Evolutionary conservation across 371 early-diverging fungal species (phyloP).

Genomic region (Syncephalastrum sp.): DNA sequence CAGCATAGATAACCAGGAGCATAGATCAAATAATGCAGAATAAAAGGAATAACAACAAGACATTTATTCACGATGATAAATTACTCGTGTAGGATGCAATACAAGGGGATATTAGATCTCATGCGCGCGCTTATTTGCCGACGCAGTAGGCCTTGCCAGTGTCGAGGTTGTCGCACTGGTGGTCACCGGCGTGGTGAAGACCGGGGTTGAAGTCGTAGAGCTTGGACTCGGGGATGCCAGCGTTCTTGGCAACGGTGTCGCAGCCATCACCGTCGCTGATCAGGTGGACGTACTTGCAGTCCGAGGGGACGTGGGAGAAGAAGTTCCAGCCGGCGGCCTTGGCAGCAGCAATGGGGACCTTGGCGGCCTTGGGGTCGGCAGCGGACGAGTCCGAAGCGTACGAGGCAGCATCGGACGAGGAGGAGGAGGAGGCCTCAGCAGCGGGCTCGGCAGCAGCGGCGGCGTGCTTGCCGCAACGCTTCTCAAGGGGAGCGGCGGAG

Average conservation of each 20-base stretch:
- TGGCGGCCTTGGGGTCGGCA: constrained; percentile 2
- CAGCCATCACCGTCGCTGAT: constrained; percentile 17
- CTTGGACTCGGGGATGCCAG: constrained; percentile 10
- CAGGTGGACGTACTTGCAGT: constrained; percentile 21
- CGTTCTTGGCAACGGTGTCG: constrained; percentile 15
- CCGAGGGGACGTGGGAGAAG: constrained; percentile 12
- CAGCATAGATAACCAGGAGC: too few species aligned
- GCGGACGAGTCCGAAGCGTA: constrained; percentile 2
- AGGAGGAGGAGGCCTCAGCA: constrained; percentile 10
- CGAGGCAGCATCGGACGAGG: constrained; percentile 7
- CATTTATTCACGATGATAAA: too few species aligned
- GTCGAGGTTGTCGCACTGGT: constrained; percentile 28
- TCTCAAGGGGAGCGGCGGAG: constrained; percentile 12
- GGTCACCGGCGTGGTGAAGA: constrained; percentile 21
- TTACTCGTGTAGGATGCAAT: too few species aligned
- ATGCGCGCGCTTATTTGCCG: background rate
- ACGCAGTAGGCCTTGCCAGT: constrained; percentile 32
- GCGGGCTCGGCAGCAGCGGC: constrained; percentile 8
- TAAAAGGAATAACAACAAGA: too few species aligned
- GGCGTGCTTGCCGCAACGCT: constrained; percentile 16
- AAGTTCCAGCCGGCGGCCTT: constrained; percentile 8
- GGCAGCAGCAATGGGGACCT: constrained; percentile 7
- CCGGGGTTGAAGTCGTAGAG: constrained; percentile 20
- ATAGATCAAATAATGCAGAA: too few species aligned
- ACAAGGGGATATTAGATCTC: too few species aligned